Conservation (phyloP, 805 yeast species). For the Lipomyces kockii region DNA sequence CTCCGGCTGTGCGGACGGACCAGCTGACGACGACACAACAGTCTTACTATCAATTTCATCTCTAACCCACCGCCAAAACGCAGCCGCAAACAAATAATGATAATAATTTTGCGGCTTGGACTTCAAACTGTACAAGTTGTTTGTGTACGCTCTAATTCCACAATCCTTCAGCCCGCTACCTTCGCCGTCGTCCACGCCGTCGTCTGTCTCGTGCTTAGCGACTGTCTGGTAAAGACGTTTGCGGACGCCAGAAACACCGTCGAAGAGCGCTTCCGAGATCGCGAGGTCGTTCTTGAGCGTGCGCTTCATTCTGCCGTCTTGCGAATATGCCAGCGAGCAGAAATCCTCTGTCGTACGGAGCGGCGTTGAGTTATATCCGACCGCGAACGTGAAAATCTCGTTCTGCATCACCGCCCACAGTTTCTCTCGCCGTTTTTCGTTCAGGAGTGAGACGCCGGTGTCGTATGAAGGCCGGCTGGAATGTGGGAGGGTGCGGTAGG, state of each 20-base stretch:
- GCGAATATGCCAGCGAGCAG: slow-evolving; percentile 34
- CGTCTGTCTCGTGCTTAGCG: slow-evolving; percentile 13
- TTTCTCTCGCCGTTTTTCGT: slow-evolving; percentile 32
- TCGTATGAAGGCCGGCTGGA: slow-evolving; percentile 29
- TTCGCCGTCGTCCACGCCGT: slow-evolving; percentile 16
- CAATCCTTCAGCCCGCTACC: slow-evolving; percentile 18
- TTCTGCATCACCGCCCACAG: slow-evolving; percentile 33
- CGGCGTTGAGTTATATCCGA: slow-evolving; percentile 27
- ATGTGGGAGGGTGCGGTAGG: slow-evolving; percentile 22
- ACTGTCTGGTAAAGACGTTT: slow-evolving; percentile 25
- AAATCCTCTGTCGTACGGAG: slow-evolving; percentile 33
- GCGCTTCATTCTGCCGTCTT: slow-evolving; percentile 37
- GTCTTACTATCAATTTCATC: slow-evolving; percentile 31
- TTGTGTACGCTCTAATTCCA: slow-evolving; percentile 31
- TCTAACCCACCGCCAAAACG: slow-evolving; percentile 37
- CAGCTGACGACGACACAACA: slow-evolving; percentile 4
- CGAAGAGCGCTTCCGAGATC: slow-evolving; percentile 33
- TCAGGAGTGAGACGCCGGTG: slow-evolving; percentile 21
- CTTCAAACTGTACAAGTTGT: slow-evolving; percentile 26
- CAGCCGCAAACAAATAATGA: slow-evolving; percentile 35
- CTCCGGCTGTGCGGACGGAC: neutral
- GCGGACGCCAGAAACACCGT: slow-evolving; percentile 30
- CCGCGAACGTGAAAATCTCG: slow-evolving; percentile 30
- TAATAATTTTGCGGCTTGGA: slow-evolving; percentile 31
- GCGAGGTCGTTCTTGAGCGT: slow-evolving; percentile 35